Percentiles rank a stretch among this genome's conserved stretches.
phyloP scores from a whole-genome alignment of 352 stramenopile genomes.

The Phytophthora palmivora region DNA sequence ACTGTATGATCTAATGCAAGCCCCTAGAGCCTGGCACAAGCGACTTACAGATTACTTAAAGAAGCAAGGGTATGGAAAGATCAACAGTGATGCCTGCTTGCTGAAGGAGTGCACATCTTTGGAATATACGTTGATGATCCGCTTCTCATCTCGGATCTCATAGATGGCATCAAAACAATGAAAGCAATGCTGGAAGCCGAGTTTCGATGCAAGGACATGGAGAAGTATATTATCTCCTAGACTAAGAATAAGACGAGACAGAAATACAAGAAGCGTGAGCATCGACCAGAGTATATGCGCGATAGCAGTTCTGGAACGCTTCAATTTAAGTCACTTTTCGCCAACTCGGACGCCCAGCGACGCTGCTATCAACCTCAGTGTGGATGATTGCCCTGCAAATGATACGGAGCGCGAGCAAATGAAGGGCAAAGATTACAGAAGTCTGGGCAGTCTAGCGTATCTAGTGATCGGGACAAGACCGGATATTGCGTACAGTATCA shows the following conservation, averaged over 20 bases:
- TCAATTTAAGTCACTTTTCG: constrained; percentile 15
- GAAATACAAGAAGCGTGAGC: not conserved
- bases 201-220: constrained; percentile 23
- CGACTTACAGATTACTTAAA: constrained; percentile 22
- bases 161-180: not conserved
- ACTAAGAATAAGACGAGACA: constrained; percentile 1
- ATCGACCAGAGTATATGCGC: constrained; percentile 21
- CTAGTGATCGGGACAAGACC: constrained; percentile 16
- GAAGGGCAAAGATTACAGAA: constrained; percentile 21
- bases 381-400: constrained; percentile 6
- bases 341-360: constrained; percentile 4
- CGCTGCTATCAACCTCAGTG: not conserved
- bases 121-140: constrained; percentile 25
- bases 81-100: constrained; percentile 21
- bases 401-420: constrained; percentile 5
- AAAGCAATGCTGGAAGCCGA: constrained; percentile 4
- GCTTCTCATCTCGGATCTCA: constrained; percentile 5
- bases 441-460: constrained; percentile 18
- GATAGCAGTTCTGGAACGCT: constrained; percentile 11
- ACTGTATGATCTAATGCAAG: constrained; percentile 18
- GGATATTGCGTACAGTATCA: constrained; percentile 19
- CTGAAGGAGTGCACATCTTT: constrained; percentile 1
- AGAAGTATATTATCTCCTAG: constrained; percentile 14
- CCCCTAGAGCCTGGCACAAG: constrained; percentile 22
- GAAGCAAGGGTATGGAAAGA: constrained; percentile 9